Evolutionary conservation across 148 eudicot genomes (phyloP).

Genomic region (Heliamphora exappendiculata): DNA sequence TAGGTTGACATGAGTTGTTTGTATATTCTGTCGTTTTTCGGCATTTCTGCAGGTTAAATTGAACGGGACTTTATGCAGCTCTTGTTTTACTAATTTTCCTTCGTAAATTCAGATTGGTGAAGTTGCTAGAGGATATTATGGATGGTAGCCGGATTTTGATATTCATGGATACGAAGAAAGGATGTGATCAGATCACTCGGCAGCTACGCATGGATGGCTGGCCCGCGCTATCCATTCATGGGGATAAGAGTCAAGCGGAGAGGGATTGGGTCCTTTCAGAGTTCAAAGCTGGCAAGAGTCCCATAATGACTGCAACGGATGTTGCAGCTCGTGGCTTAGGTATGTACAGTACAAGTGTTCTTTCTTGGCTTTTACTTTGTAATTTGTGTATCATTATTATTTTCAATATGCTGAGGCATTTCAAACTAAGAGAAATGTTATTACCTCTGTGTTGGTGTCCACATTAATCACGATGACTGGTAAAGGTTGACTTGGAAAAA

Average conservation of each 20-base stretch:
- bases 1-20: constrained; percentile 17
- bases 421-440: neutral
- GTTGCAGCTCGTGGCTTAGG: constrained; percentile 99
- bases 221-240: constrained; percentile 98
- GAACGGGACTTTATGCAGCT: neutral
- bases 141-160: constrained; percentile 94
- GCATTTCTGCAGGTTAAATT: neutral
- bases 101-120: constrained; percentile 55
- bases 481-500: neutral
- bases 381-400: neutral
- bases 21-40: neutral
- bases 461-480: neutral
- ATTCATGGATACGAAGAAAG: constrained; percentile 96
- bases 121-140: constrained; percentile 95
- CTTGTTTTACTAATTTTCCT: constrained; percentile 5
- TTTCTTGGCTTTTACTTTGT: neutral
- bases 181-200: constrained; percentile 89
- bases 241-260: constrained; percentile 98
- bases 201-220: constrained; percentile 98
- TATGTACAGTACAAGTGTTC: constrained; percentile 13
- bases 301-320: constrained; percentile 97
- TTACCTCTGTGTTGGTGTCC: neutral
- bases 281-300: constrained; percentile 93
- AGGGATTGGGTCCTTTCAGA: constrained; percentile 99
- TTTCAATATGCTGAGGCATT: neutral